Conservation (phyloP, 768 basidiomycete genomes). For the Pleurotus tuber-regium region DNA sequence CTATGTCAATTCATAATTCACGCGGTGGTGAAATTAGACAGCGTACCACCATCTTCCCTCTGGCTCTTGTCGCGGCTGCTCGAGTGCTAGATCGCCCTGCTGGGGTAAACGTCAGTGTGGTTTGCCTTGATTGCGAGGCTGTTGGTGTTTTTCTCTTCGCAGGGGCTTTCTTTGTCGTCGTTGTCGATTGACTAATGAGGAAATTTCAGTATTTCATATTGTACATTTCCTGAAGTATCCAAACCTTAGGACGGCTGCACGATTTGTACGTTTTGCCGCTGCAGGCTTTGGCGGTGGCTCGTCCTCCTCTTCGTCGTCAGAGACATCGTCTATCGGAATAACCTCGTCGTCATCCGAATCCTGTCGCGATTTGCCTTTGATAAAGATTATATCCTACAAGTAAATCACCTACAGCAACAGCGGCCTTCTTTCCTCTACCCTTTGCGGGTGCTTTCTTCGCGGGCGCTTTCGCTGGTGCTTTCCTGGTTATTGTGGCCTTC, state of each 20-base stretch:
- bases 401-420: slow-evolving; percentile 17
- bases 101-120: slow-evolving; percentile 64
- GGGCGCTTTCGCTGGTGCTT: slow-evolving; percentile 32
- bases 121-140: slow-evolving; percentile 42
- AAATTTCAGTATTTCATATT: neutral
- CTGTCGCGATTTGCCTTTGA: slow-evolving; percentile 37
- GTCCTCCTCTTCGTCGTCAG: slow-evolving; percentile 47
- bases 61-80: slow-evolving; percentile 68
- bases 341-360: slow-evolving; percentile 45
- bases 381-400: neutral
- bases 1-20: neutral
- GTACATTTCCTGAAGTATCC: slow-evolving; percentile 12
- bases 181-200: slow-evolving; percentile 29
- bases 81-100: slow-evolving; percentile 54
- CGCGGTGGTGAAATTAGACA: neutral
- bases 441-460: slow-evolving; percentile 34
- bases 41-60: slow-evolving; percentile 56
- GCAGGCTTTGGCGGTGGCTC: slow-evolving; percentile 35
- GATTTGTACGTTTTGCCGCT: slow-evolving; percentile 53
- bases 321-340: slow-evolving; percentile 34
- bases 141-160: slow-evolving; percentile 55
- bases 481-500: slow-evolving; percentile 32
- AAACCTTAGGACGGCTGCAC: slow-evolving; percentile 66
- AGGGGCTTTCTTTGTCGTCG: slow-evolving; percentile 34
- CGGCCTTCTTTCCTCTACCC: slow-evolving; percentile 54